Percentiles rank a stretch among this genome's conserved stretches.
These are phyloP conservation scores for Neofusicoccum laricinum DNA, from an alignment of 2,329 filamentous ascomycete genomes.

Conservation along the genomic window DNA sequence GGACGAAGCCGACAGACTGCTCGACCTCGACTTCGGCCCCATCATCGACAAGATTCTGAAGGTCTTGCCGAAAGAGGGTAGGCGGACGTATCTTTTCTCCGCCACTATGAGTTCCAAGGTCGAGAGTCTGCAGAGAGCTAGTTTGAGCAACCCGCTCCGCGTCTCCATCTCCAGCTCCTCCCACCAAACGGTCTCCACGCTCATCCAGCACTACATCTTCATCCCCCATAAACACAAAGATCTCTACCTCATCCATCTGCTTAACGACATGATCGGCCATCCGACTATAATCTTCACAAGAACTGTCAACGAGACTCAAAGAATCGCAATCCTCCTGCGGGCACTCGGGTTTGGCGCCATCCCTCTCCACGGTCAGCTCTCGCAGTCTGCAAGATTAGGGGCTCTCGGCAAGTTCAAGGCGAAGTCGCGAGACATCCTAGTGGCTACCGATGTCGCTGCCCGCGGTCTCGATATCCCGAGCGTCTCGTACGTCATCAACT, in stretches of 20 bases:
- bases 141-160: constrained; percentile 76
- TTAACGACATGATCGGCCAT: constrained; percentile 85
- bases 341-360: constrained; percentile 86
- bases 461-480: constrained; percentile 88
- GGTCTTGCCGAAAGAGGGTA: constrained; percentile 63
- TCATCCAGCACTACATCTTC: constrained; percentile 84
- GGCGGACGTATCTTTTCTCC: constrained; percentile 83
- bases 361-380: constrained; percentile 88
- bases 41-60: constrained; percentile 91
- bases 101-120: constrained; percentile 94
- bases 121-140: constrained; percentile 86
- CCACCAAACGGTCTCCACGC: constrained; percentile 86
- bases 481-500: constrained; percentile 86
- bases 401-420: constrained; percentile 87
- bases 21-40: constrained; percentile 92
- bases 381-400: constrained; percentile 80
- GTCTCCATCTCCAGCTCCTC: constrained; percentile 79
- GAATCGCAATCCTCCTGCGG: constrained; percentile 78
- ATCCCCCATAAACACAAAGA: constrained; percentile 87
- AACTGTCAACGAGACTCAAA: constrained; percentile 87
- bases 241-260: constrained; percentile 78
- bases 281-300: constrained; percentile 86
- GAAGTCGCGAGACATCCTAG: constrained; percentile 77
- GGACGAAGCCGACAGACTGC: constrained; percentile 87
- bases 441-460: constrained; percentile 91